phyloP scores from a whole-genome alignment of 1,284 basidiomycete genomes.

The Papiliotrema nemorosa region DNA sequence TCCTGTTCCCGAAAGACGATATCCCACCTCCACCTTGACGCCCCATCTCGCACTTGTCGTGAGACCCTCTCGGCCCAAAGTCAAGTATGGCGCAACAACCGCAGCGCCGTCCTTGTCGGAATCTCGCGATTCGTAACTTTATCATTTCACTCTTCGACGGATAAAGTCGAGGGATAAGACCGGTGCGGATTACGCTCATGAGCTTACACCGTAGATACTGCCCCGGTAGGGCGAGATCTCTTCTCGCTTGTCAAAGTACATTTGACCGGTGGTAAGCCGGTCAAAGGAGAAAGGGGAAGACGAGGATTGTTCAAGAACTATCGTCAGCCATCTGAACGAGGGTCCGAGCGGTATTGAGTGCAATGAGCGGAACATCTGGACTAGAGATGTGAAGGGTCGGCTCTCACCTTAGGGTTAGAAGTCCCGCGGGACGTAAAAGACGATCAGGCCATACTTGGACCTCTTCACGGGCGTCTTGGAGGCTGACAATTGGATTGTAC shows the following conservation, averaged over 20 bases:
- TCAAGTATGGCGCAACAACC: background rate
- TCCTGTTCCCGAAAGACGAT: background rate
- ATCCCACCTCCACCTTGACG: background rate
- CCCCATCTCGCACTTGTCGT: background rate
- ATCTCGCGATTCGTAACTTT: background rate
- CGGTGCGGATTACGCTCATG: slow-evolving; percentile 7
- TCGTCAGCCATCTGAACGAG: background rate
- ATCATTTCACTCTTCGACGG: background rate
- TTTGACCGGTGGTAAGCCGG: too few species aligned
- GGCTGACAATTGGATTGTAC: background rate
- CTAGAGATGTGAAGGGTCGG: background rate
- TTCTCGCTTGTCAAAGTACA: background rate
- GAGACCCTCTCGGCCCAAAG: background rate
- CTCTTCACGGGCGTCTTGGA: slow-evolving; percentile 1
- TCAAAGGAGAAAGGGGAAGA: background rate
- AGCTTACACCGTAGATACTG: background rate
- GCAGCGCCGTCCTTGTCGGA: slow-evolving; percentile 6
- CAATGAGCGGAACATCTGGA: background rate
- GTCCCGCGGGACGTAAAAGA: slow-evolving; percentile 4
- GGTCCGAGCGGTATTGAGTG: background rate
- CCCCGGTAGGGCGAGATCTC: background rate
- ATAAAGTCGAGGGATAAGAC: background rate
- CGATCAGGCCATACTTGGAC: background rate
- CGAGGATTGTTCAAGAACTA: slow-evolving; percentile 5
- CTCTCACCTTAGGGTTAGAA: slow-evolving; percentile 11